phyloP scores from a whole-genome alignment of 768 basidiomycete genomes.

The Nevesoporus exiguus region DNA sequence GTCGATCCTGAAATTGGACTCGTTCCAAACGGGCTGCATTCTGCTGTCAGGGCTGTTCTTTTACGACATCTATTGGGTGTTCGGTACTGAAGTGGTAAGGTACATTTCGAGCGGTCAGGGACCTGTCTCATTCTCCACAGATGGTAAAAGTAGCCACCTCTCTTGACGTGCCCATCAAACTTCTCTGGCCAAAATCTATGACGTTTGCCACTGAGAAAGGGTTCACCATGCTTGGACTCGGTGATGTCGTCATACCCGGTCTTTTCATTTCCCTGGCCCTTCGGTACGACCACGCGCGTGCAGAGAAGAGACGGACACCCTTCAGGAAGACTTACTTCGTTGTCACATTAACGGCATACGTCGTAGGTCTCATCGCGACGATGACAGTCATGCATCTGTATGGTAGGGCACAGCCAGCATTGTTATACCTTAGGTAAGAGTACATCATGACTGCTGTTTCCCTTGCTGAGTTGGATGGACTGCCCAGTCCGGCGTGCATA shows the following conservation, averaged over 20 bases:
- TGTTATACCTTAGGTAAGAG: constrained; percentile 85
- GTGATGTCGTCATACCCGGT: constrained; percentile 73
- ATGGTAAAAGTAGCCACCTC: constrained; percentile 93
- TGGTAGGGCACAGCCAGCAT: constrained; percentile 79
- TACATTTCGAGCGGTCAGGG: not conserved
- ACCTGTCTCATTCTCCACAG: constrained; percentile 34
- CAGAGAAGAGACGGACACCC: constrained; percentile 26
- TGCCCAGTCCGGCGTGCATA: constrained; percentile 69
- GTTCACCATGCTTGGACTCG: constrained; percentile 88
- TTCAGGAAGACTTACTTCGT: constrained; percentile 77
- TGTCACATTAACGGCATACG: constrained; percentile 66
- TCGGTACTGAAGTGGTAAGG: constrained; percentile 80
- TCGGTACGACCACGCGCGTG: constrained; percentile 72
- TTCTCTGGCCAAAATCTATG: constrained; percentile 78
- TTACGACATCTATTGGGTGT: constrained; percentile 96
- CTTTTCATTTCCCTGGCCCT: constrained; percentile 80
- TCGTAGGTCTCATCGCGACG: constrained; percentile 66
- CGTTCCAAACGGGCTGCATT: constrained; percentile 82
- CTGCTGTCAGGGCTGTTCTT: constrained; percentile 82
- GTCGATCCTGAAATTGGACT: constrained; percentile 78
- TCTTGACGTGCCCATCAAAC: constrained; percentile 90
- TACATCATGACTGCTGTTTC: not conserved
- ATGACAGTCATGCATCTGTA: constrained; percentile 84
- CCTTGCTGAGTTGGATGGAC: not conserved
- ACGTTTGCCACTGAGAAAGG: constrained; percentile 49